Evolutionary conservation across 805 yeast species (phyloP), one percentile per base, ranked within the genome.

Genomic region (Barnettozyma pratensis): DNA sequence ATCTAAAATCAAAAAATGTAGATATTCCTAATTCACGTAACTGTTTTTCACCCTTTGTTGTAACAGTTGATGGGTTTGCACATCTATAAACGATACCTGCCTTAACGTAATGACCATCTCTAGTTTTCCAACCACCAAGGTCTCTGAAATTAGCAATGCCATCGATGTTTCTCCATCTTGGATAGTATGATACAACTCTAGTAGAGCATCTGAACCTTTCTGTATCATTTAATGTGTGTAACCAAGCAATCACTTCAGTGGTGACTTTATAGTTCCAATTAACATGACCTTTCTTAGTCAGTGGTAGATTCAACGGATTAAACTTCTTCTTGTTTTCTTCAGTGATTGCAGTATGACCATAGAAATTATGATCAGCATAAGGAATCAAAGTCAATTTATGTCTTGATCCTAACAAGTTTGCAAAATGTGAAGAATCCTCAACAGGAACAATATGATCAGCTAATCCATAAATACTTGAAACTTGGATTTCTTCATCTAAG

Each of bases 331-430:
- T 39, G 46, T 61, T 58, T 10, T 60, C 73, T 25, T 66, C 68
- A 14, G 65, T 57, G 41, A 75, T 69, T 8, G 57, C 67, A 3
- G 64, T 59, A 1, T 60, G 53, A 0, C 94, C 92, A 60, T 76
- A 85, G 60, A 76, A 90, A 58, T 86, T 87, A 65, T 91, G 98
- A 61, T 88, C 91, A 0, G 96, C 96, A 41, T 71, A 72, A 1
- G 78, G 77, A 9, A 91, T 68, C 7, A 87, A 62, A 36, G 71
- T 70, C 46, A 89, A 67, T 4, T 73, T 69, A 55, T 85, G 83
- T 25, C 90, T 78, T 5, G 62, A 60, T 3, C 72, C 74, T 43
- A 90, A 75, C 8, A 68, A 54, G 55, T 84, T 80, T 7, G 85
- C 79, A 67, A 71, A 88, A 36, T 56, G 56, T 1, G 83, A 74